Base-by-base conservation (phyloP, 1,284 basidiomycete genomes). In the Trametes versicolor region DNA sequence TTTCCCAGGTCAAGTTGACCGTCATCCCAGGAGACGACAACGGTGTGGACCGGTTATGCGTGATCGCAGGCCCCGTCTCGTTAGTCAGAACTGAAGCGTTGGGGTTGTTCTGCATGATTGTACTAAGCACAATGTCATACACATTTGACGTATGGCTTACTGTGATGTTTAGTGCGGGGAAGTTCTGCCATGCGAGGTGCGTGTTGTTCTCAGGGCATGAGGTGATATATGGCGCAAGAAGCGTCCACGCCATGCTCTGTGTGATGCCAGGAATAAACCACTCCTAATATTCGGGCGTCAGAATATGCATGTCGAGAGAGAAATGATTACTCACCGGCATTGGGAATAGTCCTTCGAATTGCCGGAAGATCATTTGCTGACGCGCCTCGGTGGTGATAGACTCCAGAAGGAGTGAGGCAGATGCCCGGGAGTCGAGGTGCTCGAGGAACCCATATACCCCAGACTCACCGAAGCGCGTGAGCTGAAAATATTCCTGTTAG, bases 341-440 rank as follows among this genome's bases (percentile, higher is more conserved):
- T 0, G 87, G 87, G 80, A 87, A 88, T 1, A 87, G 72, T 0
- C 88, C 88, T 63, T 87, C 82, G 57, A 90, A 84, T 72, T 91
- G 88, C 15, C 88, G 76, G 80, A 91, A 89, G 52, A 84, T 80
- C 84, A 89, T 85, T 77, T 92, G 87, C 75, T 92, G 89, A 13
- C 89, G 79, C 7, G 80, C 85, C 76, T 91, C 89, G n/a, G 85
- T 88, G 0, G 87, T 82, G 69, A 92, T 87, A 6, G 83, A 81
- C 72, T 91, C 85, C 3, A 86, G 74, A 13, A 91, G 76, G 12
- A 91, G 76, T 56, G 83, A 78, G 0, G 89, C 88, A 3, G 83
- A 74, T 4, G 84, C 80, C 23, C 87, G 81, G 25, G 86, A 87
- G 74, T 91, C 79, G 45, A 93, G 80, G 70, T 90, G 87, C 48